phyloP scores from a whole-genome alignment of 768 basidiomycete species.

The Mycena capillaripes region DNA sequence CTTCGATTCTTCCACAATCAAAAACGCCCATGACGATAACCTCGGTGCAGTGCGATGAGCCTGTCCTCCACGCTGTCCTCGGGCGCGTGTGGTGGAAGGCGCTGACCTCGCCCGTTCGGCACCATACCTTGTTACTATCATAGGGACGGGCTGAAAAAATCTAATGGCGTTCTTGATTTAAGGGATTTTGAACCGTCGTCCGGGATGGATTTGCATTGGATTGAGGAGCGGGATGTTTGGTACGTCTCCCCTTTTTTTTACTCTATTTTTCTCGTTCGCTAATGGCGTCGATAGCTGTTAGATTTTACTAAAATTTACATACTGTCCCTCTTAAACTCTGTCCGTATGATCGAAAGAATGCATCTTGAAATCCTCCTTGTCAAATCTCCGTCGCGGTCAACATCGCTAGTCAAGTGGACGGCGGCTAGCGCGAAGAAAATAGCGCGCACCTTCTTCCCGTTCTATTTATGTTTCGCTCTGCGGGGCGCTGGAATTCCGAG shows the following conservation, averaged over 20 bases:
- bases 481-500: no score
- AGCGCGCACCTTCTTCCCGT: no score
- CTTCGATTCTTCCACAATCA: slow-evolving; percentile 62
- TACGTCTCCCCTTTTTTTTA: neutral
- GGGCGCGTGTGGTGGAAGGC: slow-evolving; percentile 54
- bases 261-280: neutral
- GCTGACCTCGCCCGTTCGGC: slow-evolving; percentile 77
- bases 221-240: no score
- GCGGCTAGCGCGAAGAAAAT: no score
- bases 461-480: neutral
- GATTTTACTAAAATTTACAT: no score
- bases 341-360: no score
- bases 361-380: no score
- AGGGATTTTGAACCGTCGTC: no score
- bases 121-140: slow-evolving; percentile 69
- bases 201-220: neutral
- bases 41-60: slow-evolving; percentile 72
- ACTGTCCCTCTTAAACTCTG: no score
- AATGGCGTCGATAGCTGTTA: neutral
- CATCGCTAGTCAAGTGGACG: no score
- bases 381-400: no score
- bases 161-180: slow-evolving; percentile 60
- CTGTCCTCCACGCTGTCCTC: slow-evolving; percentile 43
- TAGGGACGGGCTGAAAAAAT: slow-evolving; percentile 70
- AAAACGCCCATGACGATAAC: slow-evolving; percentile 65